Percentiles rank a stretch among this genome's conserved stretches.
Evolutionary conservation across 345 rosid species (phyloP).

Genomic region (Citrus sinensis): DNA sequence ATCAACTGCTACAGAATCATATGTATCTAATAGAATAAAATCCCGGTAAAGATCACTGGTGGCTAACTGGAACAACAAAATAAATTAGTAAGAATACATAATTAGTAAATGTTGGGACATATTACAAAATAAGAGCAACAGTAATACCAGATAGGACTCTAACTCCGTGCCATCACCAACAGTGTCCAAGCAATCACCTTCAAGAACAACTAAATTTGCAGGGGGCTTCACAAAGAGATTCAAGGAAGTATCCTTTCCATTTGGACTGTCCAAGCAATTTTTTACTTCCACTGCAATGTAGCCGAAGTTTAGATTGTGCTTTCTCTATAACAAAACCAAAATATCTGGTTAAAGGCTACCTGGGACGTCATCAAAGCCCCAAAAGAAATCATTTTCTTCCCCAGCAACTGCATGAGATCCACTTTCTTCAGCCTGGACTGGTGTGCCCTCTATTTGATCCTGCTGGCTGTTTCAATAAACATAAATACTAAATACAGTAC

Average conservation of each 20-base stretch:
- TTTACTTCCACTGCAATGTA: slow-evolving; percentile 64
- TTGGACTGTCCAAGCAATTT: slow-evolving; percentile 65
- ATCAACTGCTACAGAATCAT: slow-evolving; percentile 63
- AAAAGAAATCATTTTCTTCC: slow-evolving; percentile 69
- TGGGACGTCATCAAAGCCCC: slow-evolving; percentile 75
- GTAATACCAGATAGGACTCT: slow-evolving; percentile 90
- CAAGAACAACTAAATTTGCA: slow-evolving; percentile 87
- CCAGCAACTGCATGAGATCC: slow-evolving; percentile 32
- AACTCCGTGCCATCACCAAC: slow-evolving; percentile 73
- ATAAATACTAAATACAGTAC: background rate
- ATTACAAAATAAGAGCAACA: slow-evolving; percentile 14
- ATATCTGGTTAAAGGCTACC: slow-evolving; percentile 33
- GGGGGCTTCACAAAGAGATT: slow-evolving; percentile 85
- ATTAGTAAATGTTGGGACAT: slow-evolving; percentile 8
- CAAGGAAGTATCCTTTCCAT: slow-evolving; percentile 43
- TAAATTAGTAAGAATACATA: slow-evolving; percentile 8
- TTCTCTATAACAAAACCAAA: slow-evolving; percentile 5
- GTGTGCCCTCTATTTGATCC: slow-evolving; percentile 47
- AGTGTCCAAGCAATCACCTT: slow-evolving; percentile 88
- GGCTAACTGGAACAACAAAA: slow-evolving; percentile 67
- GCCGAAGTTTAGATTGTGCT: background rate
- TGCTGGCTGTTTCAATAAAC: slow-evolving; percentile 48
- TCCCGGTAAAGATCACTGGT: slow-evolving; percentile 74
- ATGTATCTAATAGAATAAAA: slow-evolving; percentile 80
- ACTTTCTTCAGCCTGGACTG: slow-evolving; percentile 38